Conservation (phyloP, 2,329 filamentous ascomycete species). For the Aspergillus clavatus region DNA sequence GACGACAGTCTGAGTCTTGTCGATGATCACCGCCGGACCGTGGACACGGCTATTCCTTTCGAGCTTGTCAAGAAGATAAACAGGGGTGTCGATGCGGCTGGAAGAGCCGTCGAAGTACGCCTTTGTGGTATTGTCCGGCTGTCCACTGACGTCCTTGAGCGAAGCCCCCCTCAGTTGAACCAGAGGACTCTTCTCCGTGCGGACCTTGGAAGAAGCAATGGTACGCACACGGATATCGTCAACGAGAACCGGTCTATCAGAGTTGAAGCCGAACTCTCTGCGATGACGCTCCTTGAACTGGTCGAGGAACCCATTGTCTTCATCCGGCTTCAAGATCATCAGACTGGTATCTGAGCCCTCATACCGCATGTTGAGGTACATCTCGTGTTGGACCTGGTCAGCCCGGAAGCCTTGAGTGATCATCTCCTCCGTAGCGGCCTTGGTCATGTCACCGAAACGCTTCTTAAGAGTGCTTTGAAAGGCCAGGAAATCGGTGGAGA, state of each 20-base stretch:
- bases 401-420: constrained; percentile 41
- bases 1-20: constrained; percentile 72
- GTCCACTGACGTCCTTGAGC: constrained; percentile 54
- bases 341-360: constrained; percentile 49
- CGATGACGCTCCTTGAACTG: constrained; percentile 83
- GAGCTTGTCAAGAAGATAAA: constrained; percentile 34
- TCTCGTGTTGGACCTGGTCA: constrained; percentile 39
- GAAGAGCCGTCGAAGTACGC: constrained; percentile 36
- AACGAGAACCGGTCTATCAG: constrained; percentile 77
- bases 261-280: constrained; percentile 87
- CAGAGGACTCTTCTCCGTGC: constrained; percentile 60
- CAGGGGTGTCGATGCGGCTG: constrained; percentile 30
- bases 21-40: constrained; percentile 80
- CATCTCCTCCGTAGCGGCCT: constrained; percentile 48
- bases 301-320: constrained; percentile 77
- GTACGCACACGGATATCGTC: constrained; percentile 85
- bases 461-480: constrained; percentile 48
- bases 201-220: constrained; percentile 61
- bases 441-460: constrained; percentile 72
- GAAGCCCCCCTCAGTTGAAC: constrained; percentile 57
- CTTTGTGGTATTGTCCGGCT: constrained; percentile 46
- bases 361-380: constrained; percentile 48
- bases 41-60: constrained; percentile 29
- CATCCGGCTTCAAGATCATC: constrained; percentile 55
- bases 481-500: constrained; percentile 51